phyloP scores from a whole-genome alignment of 192 early-diverging fungal species.

The Coemansia reversa region DNA sequence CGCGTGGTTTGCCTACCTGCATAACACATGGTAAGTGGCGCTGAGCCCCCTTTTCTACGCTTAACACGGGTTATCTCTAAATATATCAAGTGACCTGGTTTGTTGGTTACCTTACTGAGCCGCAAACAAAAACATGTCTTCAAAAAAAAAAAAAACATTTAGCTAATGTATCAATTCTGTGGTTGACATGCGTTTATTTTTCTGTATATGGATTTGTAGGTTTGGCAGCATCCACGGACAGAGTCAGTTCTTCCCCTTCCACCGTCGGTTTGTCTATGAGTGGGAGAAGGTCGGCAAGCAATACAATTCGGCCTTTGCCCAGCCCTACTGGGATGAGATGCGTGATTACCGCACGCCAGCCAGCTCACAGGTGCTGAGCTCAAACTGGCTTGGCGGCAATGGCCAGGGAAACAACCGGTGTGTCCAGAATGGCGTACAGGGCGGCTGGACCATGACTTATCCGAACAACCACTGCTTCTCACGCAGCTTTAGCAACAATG shows the following conservation, averaged over 20 bases:
- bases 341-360: constrained; percentile 47
- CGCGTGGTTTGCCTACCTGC: constrained; percentile 46
- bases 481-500: constrained; percentile 51
- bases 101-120: not conserved
- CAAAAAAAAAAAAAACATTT: no score
- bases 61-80: not conserved
- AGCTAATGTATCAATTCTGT: no score
- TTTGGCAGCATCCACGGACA: constrained; percentile 52
- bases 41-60: not conserved
- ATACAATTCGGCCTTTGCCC: constrained; percentile 34
- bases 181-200: constrained; percentile 6
- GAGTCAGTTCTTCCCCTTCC: constrained; percentile 58
- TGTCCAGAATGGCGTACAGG: constrained; percentile 42
- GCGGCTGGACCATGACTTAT: constrained; percentile 43
- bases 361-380: constrained; percentile 36
- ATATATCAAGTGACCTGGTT: not conserved
- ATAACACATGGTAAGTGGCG: constrained; percentile 35
- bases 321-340: constrained; percentile 59
- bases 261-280: constrained; percentile 55
- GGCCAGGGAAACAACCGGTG: constrained; percentile 39
- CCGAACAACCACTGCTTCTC: constrained; percentile 49
- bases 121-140: no score
- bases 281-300: constrained; percentile 48
- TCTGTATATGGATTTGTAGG: constrained; percentile 11
- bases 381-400: constrained; percentile 54